Evolutionary conservation across 1,284 basidiomycete genomes (phyloP).

Genomic region (Apiotrichum brassicae): DNA sequence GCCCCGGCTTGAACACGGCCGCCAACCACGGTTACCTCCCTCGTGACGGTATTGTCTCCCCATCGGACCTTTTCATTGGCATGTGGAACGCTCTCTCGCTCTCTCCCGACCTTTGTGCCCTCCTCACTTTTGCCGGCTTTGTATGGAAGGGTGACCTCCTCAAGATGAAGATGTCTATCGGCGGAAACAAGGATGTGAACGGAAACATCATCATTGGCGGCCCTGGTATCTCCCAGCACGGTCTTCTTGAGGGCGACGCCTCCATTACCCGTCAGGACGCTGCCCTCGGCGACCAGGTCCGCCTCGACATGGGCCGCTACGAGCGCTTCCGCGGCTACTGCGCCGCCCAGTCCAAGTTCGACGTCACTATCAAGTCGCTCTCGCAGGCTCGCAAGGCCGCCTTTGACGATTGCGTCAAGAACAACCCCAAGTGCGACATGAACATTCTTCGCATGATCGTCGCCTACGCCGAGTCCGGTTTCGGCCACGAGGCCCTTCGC

Average conservation of each 20-base stretch:
- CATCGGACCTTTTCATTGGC: conserved; percentile 18
- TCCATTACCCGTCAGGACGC: conserved; percentile 9
- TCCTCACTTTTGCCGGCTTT: conserved; percentile 1
- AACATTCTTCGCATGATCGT: conserved; percentile 7
- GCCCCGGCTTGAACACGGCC: conserved; percentile 40
- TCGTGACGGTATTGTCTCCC: conserved; percentile 31
- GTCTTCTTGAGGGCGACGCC: conserved; percentile 10
- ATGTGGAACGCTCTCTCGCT: conserved; percentile 6
- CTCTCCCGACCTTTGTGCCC: conserved; percentile 5
- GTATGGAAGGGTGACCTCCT: conserved; percentile 8
- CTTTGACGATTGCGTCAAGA: not conserved
- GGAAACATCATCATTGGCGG: not conserved
- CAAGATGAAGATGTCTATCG: conserved; percentile 6
- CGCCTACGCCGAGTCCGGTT: conserved; percentile 11
- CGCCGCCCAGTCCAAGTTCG: not conserved
- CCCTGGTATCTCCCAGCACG: conserved; percentile 7
- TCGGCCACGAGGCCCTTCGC: conserved; percentile 7
- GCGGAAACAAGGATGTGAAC: conserved; percentile 1
- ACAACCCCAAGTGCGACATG: conserved; percentile 9
- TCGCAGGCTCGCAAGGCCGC: conserved; percentile 1
- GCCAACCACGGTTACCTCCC: conserved; percentile 33
- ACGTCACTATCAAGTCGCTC: conserved; percentile 2
- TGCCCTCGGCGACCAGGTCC: not conserved
- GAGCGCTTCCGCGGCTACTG: not conserved
- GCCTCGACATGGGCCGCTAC: not conserved